These are phyloP conservation scores for Xylariaceae sp. DNA, from an alignment of 2,329 filamentous ascomycete genomes.

Conservation along the genomic window DNA sequence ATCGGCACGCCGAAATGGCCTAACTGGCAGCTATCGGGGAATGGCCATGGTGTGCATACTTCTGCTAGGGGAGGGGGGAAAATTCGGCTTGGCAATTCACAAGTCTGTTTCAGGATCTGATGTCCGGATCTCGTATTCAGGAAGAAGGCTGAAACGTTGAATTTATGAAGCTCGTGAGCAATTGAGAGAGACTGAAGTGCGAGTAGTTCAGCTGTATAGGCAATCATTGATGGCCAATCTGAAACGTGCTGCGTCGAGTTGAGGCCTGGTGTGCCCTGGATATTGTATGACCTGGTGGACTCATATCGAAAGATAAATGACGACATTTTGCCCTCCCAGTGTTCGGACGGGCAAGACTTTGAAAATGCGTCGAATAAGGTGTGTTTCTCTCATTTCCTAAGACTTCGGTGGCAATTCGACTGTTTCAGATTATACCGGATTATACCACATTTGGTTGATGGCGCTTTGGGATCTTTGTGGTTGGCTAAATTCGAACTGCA, in stretches of 20 bases:
- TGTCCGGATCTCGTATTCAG: too few species aligned
- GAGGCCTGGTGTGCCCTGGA: not conserved
- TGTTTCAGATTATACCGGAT: constrained; percentile 1
- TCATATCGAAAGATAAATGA: not conserved
- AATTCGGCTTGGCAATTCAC: not conserved
- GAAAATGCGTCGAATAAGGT: not conserved
- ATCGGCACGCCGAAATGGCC: too few species aligned
- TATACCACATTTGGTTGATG: not conserved
- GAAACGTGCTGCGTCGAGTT: constrained; percentile 7
- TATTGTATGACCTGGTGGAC: not conserved
- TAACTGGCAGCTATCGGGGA: too few species aligned
- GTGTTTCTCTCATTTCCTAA: not conserved
- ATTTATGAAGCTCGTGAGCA: too few species aligned
- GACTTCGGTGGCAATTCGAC: not conserved
- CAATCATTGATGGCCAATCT: not conserved
- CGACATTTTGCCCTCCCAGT: not conserved
- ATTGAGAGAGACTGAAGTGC: too few species aligned
- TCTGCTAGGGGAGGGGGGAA: not conserved
- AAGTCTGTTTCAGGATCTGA: too few species aligned
- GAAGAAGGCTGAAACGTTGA: too few species aligned
- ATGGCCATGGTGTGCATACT: too few species aligned
- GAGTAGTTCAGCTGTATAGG: too few species aligned
- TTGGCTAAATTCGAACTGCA: constrained; percentile 4
- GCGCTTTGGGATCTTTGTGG: not conserved
- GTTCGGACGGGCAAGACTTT: not conserved